A percentile compares a stretch with the other conserved stretches of the same genome.
Conservation (phyloP, 2,329 filamentous ascomycete genomes). For the Xylariaceae sp. region DNA sequence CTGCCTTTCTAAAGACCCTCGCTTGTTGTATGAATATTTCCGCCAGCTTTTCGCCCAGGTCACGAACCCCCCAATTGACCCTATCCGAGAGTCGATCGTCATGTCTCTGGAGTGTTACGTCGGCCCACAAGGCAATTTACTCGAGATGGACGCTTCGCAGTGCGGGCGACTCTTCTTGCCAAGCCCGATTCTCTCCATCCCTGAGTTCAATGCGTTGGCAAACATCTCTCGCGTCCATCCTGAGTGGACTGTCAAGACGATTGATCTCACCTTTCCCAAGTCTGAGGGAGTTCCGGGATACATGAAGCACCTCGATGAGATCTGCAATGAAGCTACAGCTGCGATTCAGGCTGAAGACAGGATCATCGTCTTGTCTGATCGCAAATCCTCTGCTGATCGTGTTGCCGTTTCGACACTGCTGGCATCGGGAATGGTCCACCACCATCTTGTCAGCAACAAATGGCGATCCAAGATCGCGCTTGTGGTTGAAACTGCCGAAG, state of each 20-base stretch:
- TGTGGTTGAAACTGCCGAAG: constrained; percentile 88
- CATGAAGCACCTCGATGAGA: constrained; percentile 78
- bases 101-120: constrained; percentile 98
- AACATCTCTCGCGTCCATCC: constrained; percentile 70
- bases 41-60: constrained; percentile 96
- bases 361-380: constrained; percentile 85
- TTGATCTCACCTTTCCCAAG: constrained; percentile 93
- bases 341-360: constrained; percentile 81
- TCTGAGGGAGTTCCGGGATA: constrained; percentile 78
- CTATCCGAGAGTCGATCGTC: constrained; percentile 93
- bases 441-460: constrained; percentile 92
- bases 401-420: constrained; percentile 82
- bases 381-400: constrained; percentile 75
- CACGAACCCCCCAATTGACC: constrained; percentile 95
- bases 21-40: constrained; percentile 94
- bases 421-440: constrained; percentile 90
- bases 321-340: constrained; percentile 79
- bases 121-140: constrained; percentile 88
- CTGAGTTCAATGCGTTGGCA: constrained; percentile 84
- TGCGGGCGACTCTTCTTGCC: constrained; percentile 81
- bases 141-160: constrained; percentile 89
- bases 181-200: constrained; percentile 83
- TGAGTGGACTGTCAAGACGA: constrained; percentile 82
- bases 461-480: constrained; percentile 87
- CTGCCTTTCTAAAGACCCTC: constrained; percentile 83